Evolutionary conservation across 2,329 filamentous ascomycete genomes (phyloP).

Genomic region (Penicillium verrucosum): DNA sequence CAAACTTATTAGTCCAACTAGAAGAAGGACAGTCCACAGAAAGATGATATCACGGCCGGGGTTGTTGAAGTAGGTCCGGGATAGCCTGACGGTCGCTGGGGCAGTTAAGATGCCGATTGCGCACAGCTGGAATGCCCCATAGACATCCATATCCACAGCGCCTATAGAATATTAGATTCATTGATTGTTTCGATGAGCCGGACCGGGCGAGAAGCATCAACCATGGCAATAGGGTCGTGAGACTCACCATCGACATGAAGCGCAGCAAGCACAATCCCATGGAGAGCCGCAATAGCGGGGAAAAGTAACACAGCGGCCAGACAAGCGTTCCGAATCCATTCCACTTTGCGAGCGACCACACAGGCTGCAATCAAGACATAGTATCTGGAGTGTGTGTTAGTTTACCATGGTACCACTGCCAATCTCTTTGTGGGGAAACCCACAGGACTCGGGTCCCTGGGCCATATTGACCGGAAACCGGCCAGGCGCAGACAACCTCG

Average conservation of each 20-base stretch:
- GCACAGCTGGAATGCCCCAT: conserved; percentile 65
- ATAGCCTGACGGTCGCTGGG: conserved; percentile 60
- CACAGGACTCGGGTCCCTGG: conserved; percentile 42
- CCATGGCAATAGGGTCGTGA: neutral
- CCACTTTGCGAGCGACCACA: conserved; percentile 58
- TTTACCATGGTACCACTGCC: neutral
- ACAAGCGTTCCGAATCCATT: conserved; percentile 63
- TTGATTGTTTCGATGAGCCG: neutral
- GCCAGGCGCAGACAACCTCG: conserved; percentile 45
- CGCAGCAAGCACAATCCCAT: conserved; percentile 60
- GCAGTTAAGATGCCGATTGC: conserved; percentile 64
- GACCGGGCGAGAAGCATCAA: neutral
- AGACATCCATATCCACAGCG: conserved; percentile 66
- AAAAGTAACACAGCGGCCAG: conserved; percentile 61
- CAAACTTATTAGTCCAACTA: conserved; percentile 56
- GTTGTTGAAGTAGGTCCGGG: conserved; percentile 62
- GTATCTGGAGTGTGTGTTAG: conserved; percentile 46
- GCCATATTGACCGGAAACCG: conserved; percentile 44
- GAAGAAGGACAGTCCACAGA: conserved; percentile 60
- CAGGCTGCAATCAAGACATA: conserved; percentile 64
- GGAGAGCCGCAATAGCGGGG: conserved; percentile 62
- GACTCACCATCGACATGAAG: conserved; percentile 57
- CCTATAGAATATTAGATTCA: conserved; percentile 38
- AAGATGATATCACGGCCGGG: conserved; percentile 65
- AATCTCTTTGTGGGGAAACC: conserved; percentile 11